A percentile compares a stretch with the other conserved stretches of the same genome.
phyloP scores from a whole-genome alignment of 2,329 filamentous ascomycete genomes.

The Graphium sp. region DNA sequence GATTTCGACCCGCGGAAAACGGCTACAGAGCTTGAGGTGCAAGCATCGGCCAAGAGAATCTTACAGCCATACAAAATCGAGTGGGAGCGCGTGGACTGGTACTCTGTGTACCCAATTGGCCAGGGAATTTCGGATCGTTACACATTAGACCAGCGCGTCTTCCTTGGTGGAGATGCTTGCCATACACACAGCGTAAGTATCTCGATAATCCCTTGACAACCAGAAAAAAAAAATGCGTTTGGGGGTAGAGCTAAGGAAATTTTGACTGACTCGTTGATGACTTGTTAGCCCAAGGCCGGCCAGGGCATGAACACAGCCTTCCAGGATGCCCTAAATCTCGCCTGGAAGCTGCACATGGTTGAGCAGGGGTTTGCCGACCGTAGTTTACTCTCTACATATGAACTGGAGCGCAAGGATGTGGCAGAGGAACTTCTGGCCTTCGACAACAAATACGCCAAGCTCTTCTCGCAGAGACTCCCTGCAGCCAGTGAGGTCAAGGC shows the following conservation, averaged over 20 bases:
- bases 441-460: constrained; percentile 74
- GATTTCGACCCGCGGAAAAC: constrained; percentile 46
- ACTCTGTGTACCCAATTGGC: constrained; percentile 60
- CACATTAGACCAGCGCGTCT: constrained; percentile 51
- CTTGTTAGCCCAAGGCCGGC: constrained; percentile 53
- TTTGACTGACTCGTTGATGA: no score
- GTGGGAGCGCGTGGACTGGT: constrained; percentile 56
- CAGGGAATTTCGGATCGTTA: constrained; percentile 56
- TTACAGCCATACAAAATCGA: constrained; percentile 49
- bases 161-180: constrained; percentile 62
- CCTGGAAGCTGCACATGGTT: constrained; percentile 91
- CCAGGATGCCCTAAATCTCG: constrained; percentile 71
- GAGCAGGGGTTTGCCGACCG: constrained; percentile 67
- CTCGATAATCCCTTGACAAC: no score
- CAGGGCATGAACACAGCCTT: constrained; percentile 73
- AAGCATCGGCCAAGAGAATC: constrained; percentile 47
- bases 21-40: constrained; percentile 45
- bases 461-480: constrained; percentile 69
- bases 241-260: no score
- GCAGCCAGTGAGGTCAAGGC: constrained; percentile 56
- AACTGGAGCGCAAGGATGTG: constrained; percentile 68
- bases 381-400: constrained; percentile 66
- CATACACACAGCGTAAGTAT: constrained; percentile 60
- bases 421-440: constrained; percentile 76
- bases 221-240: no score